These are phyloP conservation scores for Scedosporium apiospermum DNA, from an alignment of 2,329 filamentous ascomycete genomes.

Conservation along the genomic window DNA sequence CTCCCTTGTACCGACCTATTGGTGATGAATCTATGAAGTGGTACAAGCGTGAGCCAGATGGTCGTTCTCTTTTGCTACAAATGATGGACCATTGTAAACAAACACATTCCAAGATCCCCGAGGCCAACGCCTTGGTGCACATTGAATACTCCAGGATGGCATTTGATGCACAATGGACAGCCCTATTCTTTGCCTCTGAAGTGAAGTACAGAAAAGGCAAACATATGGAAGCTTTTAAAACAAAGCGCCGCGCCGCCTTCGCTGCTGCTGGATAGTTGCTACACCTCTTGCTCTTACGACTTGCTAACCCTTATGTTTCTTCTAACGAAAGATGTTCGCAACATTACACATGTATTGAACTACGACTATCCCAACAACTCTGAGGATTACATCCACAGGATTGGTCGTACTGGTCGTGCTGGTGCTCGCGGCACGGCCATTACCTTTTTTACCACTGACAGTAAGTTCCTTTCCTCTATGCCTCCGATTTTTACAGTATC, in stretches of 20 bases:
- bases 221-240: slow-evolving; percentile 16
- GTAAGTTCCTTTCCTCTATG: slow-evolving; percentile 48
- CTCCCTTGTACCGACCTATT: slow-evolving; percentile 56
- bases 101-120: slow-evolving; percentile 38
- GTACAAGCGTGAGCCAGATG: slow-evolving; percentile 71
- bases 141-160: slow-evolving; percentile 42
- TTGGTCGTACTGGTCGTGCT: slow-evolving; percentile 91
- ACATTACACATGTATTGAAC: slow-evolving; percentile 99
- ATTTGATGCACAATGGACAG: slow-evolving; percentile 51
- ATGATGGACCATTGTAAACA: slow-evolving; percentile 6
- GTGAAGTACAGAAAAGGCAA: slow-evolving; percentile 33
- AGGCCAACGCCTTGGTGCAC: slow-evolving; percentile 46
- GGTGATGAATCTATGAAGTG: slow-evolving; percentile 6
- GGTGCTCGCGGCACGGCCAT: slow-evolving; percentile 93
- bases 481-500: not conserved
- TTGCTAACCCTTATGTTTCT: slow-evolving; percentile 67
- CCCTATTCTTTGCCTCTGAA: slow-evolving; percentile 44
- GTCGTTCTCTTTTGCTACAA: slow-evolving; percentile 23
- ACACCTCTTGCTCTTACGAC: slow-evolving; percentile 40
- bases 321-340: slow-evolving; percentile 83
- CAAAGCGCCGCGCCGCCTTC: slow-evolving; percentile 23
- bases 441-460: slow-evolving; percentile 98
- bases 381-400: slow-evolving; percentile 96
- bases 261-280: slow-evolving; percentile 55
- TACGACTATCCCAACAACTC: slow-evolving; percentile 99